A percentile compares a stretch with the other conserved stretches of the same genome.
Conservation (phyloP, 177 flowering plant species). For the Tripterygium wilfordii region DNA sequence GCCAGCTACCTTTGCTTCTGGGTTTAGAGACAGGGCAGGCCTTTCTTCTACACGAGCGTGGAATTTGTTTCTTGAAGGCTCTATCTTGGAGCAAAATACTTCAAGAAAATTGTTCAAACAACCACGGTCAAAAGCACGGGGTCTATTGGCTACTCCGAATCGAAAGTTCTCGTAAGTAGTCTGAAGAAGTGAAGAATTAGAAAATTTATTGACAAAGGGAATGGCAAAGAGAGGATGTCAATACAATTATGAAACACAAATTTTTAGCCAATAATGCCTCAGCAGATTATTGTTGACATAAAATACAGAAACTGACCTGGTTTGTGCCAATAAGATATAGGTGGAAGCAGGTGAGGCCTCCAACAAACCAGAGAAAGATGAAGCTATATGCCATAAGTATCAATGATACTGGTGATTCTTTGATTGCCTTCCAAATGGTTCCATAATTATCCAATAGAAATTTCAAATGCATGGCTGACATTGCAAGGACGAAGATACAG, state of each 20-base stretch:
- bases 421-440: conserved; percentile 61
- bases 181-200: conserved; percentile 24
- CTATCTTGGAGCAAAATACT: conserved; percentile 52
- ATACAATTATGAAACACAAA: neutral
- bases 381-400: conserved; percentile 72
- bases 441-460: conserved; percentile 41
- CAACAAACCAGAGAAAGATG: conserved; percentile 79
- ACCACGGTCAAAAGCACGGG: conserved; percentile 48
- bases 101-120: conserved; percentile 55
- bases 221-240: neutral
- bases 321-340: conserved; percentile 75
- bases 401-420: conserved; percentile 62
- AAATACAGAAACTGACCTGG: conserved; percentile 44
- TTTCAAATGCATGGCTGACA: conserved; percentile 57
- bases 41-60: conserved; percentile 42
- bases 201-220: neutral
- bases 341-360: conserved; percentile 89
- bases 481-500: conserved; percentile 58
- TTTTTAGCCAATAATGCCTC: too few species aligned
- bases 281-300: neutral
- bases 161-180: conserved; percentile 84
- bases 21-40: conserved; percentile 14
- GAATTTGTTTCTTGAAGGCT: conserved; percentile 52
- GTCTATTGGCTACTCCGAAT: conserved; percentile 47
- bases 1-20: conserved; percentile 30